Percentiles rank a stretch among this genome's conserved stretches.
phyloP scores from a whole-genome alignment of 768 basidiomycete species.

The Lactifluus piperatus region DNA sequence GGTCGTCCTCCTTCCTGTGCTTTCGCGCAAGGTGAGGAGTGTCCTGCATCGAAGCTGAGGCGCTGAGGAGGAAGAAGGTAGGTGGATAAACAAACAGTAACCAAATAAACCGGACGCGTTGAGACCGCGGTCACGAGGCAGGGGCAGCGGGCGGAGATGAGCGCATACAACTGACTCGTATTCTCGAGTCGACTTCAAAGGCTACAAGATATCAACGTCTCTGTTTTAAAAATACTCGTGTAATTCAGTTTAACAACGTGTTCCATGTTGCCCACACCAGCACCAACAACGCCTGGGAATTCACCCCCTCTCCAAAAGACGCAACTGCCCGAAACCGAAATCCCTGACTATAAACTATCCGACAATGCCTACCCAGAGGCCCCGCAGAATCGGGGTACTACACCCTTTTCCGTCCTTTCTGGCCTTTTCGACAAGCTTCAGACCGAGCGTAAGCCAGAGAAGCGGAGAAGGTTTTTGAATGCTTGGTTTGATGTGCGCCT shows the following conservation, averaged over 20 bases:
- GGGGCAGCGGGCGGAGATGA: no score
- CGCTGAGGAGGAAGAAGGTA: background rate
- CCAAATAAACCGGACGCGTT: slow-evolving; percentile 16
- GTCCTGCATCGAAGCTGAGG: slow-evolving; percentile 7
- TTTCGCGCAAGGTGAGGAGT: slow-evolving; percentile 15
- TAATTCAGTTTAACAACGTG: slow-evolving; percentile 18
- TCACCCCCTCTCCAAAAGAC: slow-evolving; percentile 29
- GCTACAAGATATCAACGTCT: background rate
- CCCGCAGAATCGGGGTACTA: slow-evolving; percentile 57
- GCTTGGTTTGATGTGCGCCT: slow-evolving; percentile 72
- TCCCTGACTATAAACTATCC: slow-evolving; percentile 16
- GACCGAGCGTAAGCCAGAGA: slow-evolving; percentile 64
- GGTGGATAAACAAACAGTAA: slow-evolving; percentile 8
- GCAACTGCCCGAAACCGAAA: background rate
- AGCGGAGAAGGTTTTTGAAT: slow-evolving; percentile 57
- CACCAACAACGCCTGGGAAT: slow-evolving; percentile 47
- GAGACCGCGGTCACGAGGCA: slow-evolving; percentile 4
- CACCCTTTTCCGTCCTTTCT: slow-evolving; percentile 59
- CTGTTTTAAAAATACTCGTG: background rate
- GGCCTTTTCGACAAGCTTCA: slow-evolving; percentile 71
- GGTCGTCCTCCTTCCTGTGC: slow-evolving; percentile 26
- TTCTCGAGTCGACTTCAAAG: no score
- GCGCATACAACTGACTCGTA: no score
- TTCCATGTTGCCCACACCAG: slow-evolving; percentile 58
- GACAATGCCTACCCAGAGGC: slow-evolving; percentile 40